A percentile compares a stretch with the other conserved stretches of the same genome.
phyloP scores from a whole-genome alignment of 495 filamentous ascomycete genomes.

The Penicillium canariense region DNA sequence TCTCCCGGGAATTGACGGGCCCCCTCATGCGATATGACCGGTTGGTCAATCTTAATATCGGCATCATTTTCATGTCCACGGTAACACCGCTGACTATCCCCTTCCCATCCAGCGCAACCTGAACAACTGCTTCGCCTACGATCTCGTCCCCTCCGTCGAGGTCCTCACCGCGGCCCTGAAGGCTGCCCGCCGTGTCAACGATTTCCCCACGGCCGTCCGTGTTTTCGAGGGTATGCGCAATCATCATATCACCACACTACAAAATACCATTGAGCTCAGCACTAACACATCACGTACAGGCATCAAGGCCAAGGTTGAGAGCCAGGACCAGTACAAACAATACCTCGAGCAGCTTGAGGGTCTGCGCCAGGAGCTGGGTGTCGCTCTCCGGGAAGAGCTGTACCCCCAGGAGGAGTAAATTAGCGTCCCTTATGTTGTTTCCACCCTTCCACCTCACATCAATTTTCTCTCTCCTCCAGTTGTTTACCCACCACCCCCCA shows the following conservation, averaged over 20 bases:
- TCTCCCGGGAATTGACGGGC: conserved; percentile 2
- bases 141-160: conserved; percentile 91
- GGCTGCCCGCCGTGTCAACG: conserved; percentile 93
- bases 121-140: conserved; percentile 99
- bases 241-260: not conserved
- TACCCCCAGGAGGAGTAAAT: conserved; percentile 74
- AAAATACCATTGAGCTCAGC: not conserved
- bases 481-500: conserved; percentile 14
- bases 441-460: conserved; percentile 16
- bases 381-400: conserved; percentile 88
- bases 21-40: conserved; percentile 10
- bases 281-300: conserved; percentile 51
- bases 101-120: conserved; percentile 74
- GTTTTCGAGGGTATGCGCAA: conserved; percentile 85
- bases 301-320: conserved; percentile 99
- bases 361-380: conserved; percentile 89
- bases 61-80: not conserved
- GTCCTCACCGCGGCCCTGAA: conserved; percentile 88
- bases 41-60: not conserved
- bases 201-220: conserved; percentile 95
- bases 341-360: conserved; percentile 92
- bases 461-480: conserved; percentile 27
- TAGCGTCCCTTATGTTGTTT: conserved; percentile 21
- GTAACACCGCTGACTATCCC: not conserved
- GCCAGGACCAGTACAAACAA: conserved; percentile 94